Percentiles rank a stretch among this genome's conserved stretches.
Evolutionary conservation across 768 basidiomycete genomes (phyloP).

Genomic region (Hypholoma sublateritium): DNA sequence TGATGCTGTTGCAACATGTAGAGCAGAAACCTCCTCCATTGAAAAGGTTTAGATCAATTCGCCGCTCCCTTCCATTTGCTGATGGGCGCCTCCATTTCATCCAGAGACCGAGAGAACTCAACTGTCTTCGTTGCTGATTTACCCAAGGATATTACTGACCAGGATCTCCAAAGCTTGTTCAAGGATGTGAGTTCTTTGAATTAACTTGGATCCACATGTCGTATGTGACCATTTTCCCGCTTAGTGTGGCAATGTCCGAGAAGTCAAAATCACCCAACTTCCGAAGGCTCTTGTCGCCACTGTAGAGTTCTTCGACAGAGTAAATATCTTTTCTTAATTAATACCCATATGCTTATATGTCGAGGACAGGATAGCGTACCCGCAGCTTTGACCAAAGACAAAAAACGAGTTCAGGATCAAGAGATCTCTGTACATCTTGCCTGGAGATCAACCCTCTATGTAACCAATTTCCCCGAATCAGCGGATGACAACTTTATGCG

Average conservation of each 20-base stretch:
- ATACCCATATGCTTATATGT: background rate
- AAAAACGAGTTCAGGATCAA: slow-evolving; percentile 74
- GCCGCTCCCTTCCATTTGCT: slow-evolving; percentile 3
- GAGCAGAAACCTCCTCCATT: slow-evolving; percentile 47
- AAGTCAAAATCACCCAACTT: slow-evolving; percentile 74
- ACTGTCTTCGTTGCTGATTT: slow-evolving; percentile 87
- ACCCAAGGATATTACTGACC: slow-evolving; percentile 53
- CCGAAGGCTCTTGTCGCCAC: slow-evolving; percentile 69
- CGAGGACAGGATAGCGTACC: slow-evolving; percentile 70
- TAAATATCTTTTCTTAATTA: slow-evolving; percentile 27
- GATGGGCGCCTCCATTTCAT: no score
- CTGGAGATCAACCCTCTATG: slow-evolving; percentile 92
- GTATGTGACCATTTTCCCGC: background rate
- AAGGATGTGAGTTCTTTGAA: slow-evolving; percentile 63
- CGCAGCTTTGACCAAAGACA: slow-evolving; percentile 90
- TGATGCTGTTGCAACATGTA: slow-evolving; percentile 16
- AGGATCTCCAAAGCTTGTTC: slow-evolving; percentile 73
- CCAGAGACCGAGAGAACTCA: slow-evolving; percentile 91
- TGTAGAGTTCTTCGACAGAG: slow-evolving; percentile 80
- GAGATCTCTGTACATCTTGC: slow-evolving; percentile 88
- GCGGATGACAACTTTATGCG: slow-evolving; percentile 78
- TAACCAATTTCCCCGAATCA: slow-evolving; percentile 92
- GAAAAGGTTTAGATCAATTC: slow-evolving; percentile 50
- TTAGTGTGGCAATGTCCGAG: slow-evolving; percentile 87
- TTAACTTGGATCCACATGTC: background rate